phyloP scores from a whole-genome alignment of 1,139 yeast species.

The Geotrichum australiense region DNA sequence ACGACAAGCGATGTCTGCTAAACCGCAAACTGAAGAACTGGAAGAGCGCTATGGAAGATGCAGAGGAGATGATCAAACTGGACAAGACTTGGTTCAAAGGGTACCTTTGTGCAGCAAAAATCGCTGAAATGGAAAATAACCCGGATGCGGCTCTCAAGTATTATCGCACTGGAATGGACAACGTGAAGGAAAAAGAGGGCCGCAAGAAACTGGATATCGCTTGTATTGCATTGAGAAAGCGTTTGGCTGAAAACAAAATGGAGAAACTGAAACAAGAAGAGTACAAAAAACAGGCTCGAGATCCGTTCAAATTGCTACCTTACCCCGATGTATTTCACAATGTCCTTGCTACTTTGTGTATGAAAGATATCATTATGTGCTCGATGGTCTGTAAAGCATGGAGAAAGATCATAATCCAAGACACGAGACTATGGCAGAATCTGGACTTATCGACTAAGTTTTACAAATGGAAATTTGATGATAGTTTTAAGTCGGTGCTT shows the following conservation, averaged over 20 bases:
- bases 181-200: background rate
- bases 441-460: constrained; percentile 12
- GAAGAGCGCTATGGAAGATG: constrained; percentile 8
- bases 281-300: constrained; percentile 1
- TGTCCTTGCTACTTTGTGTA: constrained; percentile 5
- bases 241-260: background rate
- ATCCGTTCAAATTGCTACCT: constrained; percentile 8
- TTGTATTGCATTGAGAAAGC: background rate
- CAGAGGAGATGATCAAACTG: constrained; percentile 6
- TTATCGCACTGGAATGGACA: constrained; percentile 7
- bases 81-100: constrained; percentile 8
- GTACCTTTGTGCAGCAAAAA: constrained; percentile 13
- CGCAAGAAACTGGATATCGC: constrained; percentile 4
- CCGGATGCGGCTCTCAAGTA: constrained; percentile 4
- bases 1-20: constrained; percentile 12
- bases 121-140: constrained; percentile 11
- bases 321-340: constrained; percentile 15
- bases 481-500: background rate
- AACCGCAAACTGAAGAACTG: constrained; percentile 1
- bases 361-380: constrained; percentile 8
- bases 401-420: constrained; percentile 9
- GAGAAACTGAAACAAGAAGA: background rate
- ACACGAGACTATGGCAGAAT: constrained; percentile 11
- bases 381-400: constrained; percentile 10
- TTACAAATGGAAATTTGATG: constrained; percentile 11